These are phyloP conservation scores for Fusarium poae DNA, from an alignment of 2,329 filamentous ascomycete genomes.

Conservation along the genomic window DNA sequence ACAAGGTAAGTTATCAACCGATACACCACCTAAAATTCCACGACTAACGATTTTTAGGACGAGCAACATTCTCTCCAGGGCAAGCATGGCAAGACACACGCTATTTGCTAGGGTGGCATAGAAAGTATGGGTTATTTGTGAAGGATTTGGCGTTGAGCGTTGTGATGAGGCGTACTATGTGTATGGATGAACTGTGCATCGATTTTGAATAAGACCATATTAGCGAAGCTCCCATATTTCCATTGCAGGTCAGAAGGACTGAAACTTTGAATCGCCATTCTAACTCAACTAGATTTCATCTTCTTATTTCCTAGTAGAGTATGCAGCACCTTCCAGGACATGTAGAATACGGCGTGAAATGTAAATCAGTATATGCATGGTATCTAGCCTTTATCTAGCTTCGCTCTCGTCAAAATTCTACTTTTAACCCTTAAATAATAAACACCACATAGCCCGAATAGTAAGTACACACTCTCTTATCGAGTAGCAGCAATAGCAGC, in stretches of 20 bases:
- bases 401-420: constrained; percentile 28
- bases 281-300: not conserved
- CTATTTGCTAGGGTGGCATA: constrained; percentile 73
- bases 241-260: too few relatives aligned
- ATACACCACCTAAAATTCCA: not conserved
- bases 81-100: constrained; percentile 91
- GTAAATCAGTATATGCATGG: constrained; percentile 32
- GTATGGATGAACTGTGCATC: constrained; percentile 33
- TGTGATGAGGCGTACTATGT: constrained; percentile 28
- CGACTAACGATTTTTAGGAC: constrained; percentile 59
- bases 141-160: constrained; percentile 39
- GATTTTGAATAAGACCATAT: not conserved
- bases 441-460: not conserved
- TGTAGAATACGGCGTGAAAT: not conserved
- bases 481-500: constrained; percentile 68
- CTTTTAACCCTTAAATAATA: constrained; percentile 13
- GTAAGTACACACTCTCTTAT: constrained; percentile 34
- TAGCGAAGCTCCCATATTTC: not conserved
- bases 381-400: constrained; percentile 35
- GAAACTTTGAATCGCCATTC: too few relatives aligned
- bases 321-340: not conserved
- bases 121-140: constrained; percentile 19
- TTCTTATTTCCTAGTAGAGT: not conserved
- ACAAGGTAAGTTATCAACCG: constrained; percentile 57
- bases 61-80: constrained; percentile 91